phyloP scores from a whole-genome alignment of 257 asterid species.

The Lavandula angustifolia region DNA sequence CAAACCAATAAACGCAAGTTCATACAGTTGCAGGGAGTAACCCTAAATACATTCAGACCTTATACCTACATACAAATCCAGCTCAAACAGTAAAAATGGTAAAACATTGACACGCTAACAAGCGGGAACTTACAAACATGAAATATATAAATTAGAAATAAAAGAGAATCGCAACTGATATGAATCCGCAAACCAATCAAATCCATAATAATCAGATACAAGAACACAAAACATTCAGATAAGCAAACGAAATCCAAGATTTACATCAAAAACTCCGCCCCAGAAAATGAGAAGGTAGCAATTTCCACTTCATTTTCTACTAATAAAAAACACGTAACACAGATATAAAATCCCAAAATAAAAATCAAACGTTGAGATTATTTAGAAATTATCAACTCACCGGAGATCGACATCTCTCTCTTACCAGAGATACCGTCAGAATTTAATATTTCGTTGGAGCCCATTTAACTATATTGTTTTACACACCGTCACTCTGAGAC shows the following conservation, averaged over 20 bases:
- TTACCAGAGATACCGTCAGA: constrained; percentile 24
- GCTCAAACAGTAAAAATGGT: background rate
- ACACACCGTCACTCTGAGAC: constrained; percentile 20
- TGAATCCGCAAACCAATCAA: constrained; percentile 20
- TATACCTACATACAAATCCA: background rate
- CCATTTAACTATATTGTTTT: constrained; percentile 33
- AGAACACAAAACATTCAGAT: constrained; percentile 11
- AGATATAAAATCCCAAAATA: constrained; percentile 9
- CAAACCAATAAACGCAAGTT: constrained; percentile 5
- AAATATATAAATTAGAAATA: background rate
- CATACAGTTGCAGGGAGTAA: background rate
- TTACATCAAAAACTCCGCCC: background rate
- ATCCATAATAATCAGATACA: constrained; percentile 22
- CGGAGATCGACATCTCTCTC: constrained; percentile 51
- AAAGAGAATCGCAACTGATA: background rate
- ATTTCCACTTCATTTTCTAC: background rate
- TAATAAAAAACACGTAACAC: background rate
- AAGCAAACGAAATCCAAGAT: constrained; percentile 22
- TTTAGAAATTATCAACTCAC: constrained; percentile 29
- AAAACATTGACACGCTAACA: background rate
- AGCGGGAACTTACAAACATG: constrained; percentile 7
- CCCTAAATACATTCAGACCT: background rate
- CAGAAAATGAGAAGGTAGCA: background rate
- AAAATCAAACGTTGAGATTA: constrained; percentile 11
- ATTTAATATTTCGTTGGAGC: constrained; percentile 30